A percentile compares a stretch with the other conserved stretches of the same genome.
phyloP scores from a whole-genome alignment of 768 basidiomycete species.

The Gautieria morchelliformis region DNA sequence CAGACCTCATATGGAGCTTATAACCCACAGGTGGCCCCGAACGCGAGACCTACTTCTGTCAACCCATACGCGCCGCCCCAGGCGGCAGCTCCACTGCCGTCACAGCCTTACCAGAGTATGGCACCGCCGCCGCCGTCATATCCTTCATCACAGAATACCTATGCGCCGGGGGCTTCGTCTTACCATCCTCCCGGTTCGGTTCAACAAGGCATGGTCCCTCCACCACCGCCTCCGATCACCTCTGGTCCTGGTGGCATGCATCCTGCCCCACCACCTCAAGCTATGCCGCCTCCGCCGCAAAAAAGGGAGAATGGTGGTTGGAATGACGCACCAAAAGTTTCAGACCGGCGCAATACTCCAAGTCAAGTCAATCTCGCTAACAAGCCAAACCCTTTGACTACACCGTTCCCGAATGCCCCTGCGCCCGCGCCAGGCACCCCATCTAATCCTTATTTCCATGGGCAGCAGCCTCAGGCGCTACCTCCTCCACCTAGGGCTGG shows the following conservation, averaged over 20 bases:
- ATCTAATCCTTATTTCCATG: constrained; percentile 28
- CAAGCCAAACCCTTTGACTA: constrained; percentile 68
- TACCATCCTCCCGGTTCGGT: constrained; percentile 29
- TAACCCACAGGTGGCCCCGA: background rate
- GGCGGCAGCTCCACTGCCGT: constrained; percentile 11
- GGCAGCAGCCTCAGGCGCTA: constrained; percentile 32
- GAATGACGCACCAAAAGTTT: constrained; percentile 76
- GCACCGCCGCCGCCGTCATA: constrained; percentile 9
- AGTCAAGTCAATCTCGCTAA: constrained; percentile 30
- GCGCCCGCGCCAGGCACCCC: constrained; percentile 18
- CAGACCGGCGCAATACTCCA: constrained; percentile 39
- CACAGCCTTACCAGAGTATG: constrained; percentile 12
- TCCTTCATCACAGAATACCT: constrained; percentile 15
- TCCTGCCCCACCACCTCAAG: constrained; percentile 34
- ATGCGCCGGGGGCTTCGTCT: constrained; percentile 12
- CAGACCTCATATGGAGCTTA: constrained; percentile 5
- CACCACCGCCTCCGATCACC: constrained; percentile 15
- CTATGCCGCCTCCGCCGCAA: constrained; percentile 48
- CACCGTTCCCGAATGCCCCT: constrained; percentile 76
- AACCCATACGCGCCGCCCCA: constrained; percentile 4
- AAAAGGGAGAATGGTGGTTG: constrained; percentile 69
- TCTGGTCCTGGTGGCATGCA: constrained; percentile 17
- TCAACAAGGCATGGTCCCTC: constrained; percentile 23
- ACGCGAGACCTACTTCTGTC: background rate
- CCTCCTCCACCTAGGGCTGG: constrained; percentile 22